Evolutionary conservation across 2,329 filamentous ascomycete genomes (phyloP).

Genomic region (Thielaviopsis musarum): DNA sequence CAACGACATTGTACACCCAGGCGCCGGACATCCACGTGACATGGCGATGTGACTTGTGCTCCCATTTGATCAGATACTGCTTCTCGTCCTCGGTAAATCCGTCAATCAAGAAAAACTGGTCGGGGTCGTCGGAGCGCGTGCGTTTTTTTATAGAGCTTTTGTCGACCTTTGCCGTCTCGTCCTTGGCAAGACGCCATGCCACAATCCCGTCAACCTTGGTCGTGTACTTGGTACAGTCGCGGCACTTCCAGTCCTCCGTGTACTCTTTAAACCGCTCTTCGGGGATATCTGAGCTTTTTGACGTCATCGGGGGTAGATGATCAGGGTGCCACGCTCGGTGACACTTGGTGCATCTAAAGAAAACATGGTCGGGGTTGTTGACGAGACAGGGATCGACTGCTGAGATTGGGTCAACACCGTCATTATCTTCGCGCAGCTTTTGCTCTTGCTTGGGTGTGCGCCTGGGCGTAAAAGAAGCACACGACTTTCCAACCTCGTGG

Average conservation of each 20-base stretch:
- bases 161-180: conserved; percentile 4
- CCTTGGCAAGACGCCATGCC: conserved; percentile 58
- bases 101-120: conserved; percentile 13
- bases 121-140: not conserved
- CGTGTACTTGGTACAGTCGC: conserved; percentile 49
- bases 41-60: conserved; percentile 60
- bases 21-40: conserved; percentile 76
- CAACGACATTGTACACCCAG: conserved; percentile 65
- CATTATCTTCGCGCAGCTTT: conserved; percentile 61
- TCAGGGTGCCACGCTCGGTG: conserved; percentile 68
- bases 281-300: conserved; percentile 28
- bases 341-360: conserved; percentile 72
- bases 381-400: conserved; percentile 44
- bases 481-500: conserved; percentile 46
- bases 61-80: conserved; percentile 88
- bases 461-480: conserved; percentile 54
- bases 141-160: conserved; percentile 11
- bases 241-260: conserved; percentile 59
- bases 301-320: conserved; percentile 47
- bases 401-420: conserved; percentile 59
- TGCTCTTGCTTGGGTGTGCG: conserved; percentile 70
- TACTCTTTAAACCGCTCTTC: conserved; percentile 54
- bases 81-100: conserved; percentile 50
- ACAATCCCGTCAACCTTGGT: conserved; percentile 62
- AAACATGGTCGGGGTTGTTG: conserved; percentile 57